A percentile compares a stretch with the other conserved stretches of the same genome.
phyloP scores from a whole-genome alignment of 1,284 basidiomycete genomes.

The Trichosporon sp. region DNA sequence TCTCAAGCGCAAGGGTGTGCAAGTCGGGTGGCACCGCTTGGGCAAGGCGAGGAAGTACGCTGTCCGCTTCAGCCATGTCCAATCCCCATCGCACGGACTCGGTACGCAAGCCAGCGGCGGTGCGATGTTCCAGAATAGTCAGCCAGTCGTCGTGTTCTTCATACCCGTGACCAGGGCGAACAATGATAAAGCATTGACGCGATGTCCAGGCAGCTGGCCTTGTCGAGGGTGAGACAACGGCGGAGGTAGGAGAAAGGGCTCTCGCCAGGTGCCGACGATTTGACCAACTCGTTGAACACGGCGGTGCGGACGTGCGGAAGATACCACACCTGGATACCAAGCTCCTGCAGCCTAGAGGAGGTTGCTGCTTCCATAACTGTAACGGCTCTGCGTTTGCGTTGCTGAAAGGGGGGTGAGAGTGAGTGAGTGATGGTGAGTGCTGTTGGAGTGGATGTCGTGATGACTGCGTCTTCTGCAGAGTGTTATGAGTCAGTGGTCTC shows the following conservation, averaged over 20 bases:
- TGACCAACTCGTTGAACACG: not conserved
- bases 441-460: not conserved
- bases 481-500: too few species aligned
- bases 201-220: not conserved
- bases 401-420: too few species aligned
- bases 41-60: too few species aligned
- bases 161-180: too few species aligned
- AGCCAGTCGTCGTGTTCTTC: too few species aligned
- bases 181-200: not conserved
- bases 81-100: too few species aligned
- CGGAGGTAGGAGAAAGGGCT: not conserved
- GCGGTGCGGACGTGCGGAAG: not conserved
- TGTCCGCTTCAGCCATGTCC: too few species aligned
- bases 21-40: not conserved
- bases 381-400: not conserved
- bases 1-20: not conserved
- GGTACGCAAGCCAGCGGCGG: too few species aligned
- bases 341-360: not conserved
- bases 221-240: not conserved
- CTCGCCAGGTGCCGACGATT: not conserved
- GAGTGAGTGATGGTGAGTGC: too few species aligned
- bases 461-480: too few species aligned
- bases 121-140: too few species aligned
- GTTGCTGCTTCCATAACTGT: not conserved
- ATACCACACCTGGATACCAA: not conserved